Evolutionary conservation across 129 eudicot genomes (phyloP), one percentile per base, ranked within the genome.

Genomic region (Pseudognaphalium luteoalbum): DNA sequence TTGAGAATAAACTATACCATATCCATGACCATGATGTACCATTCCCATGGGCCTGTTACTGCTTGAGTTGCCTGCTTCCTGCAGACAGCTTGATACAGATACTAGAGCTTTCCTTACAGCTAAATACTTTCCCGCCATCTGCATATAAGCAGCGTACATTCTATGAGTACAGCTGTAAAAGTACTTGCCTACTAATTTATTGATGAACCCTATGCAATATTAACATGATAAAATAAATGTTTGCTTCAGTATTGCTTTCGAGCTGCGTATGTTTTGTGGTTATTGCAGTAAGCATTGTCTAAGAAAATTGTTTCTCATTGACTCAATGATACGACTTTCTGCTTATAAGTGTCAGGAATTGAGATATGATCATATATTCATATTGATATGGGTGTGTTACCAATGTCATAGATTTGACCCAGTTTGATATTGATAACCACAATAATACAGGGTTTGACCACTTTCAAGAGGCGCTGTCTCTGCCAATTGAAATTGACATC

Each of bases 41-140:
- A 74, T 42, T 42, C 88, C 88, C 63, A 78, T 64, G 25, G 83
- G 79, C 60, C 76, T 70, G 66, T 78, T 66, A 50, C 56, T 76
- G 69, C 67, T 69, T 57, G 77, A 52, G 75, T 75, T 81, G 75
- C 75, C 78, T 54, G 78, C 80, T 67, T 84, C 86, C 44, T 86
- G 84, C 63, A 87, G 86, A 79, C 86, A 84, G 44, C 71, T 77
- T 21, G 91, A 81, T 72, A 87, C 88, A 21, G 78, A 78, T 81
- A 87, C 72, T 32, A 84, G 44, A 34, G 91, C 91, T 76, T 81
- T 87, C 66, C 56, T 87, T 66, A 84, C 91, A 73, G 88, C 81
- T 66, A 66, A 70, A 72, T 75, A 78, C 79, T 79, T 87, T 70
- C 88, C 90, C 44, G 84, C 79, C 72, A 87, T 81, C 91, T 87